Conservation (phyloP, 176 grass and related monocot genomes). For the Paspalum vaginatum region DNA sequence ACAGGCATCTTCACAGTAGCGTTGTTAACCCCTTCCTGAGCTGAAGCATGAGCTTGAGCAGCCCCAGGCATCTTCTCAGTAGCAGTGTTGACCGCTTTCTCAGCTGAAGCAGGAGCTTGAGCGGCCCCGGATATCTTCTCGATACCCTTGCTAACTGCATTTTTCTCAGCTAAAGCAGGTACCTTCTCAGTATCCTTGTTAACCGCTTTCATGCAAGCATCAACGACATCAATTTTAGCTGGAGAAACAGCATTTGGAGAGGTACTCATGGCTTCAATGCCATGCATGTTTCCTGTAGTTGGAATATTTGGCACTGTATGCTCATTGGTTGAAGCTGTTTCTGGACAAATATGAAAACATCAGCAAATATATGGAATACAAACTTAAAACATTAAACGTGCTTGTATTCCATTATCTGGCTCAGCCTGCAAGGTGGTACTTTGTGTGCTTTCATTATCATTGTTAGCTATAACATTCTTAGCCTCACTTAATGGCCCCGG, state of each 20-base stretch:
- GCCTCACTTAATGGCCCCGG: slow-evolving; percentile 28
- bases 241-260: too few relatives aligned
- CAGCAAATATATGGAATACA: slow-evolving; percentile 7
- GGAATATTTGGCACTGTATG: slow-evolving; percentile 1
- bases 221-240: too few relatives aligned
- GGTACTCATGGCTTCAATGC: too few relatives aligned
- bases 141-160: too few relatives aligned
- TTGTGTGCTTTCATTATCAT: slow-evolving; percentile 39
- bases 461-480: slow-evolving; percentile 24
- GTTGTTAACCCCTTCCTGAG: not conserved
- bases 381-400: not conserved
- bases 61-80: too few relatives aligned
- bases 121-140: too few relatives aligned
- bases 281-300: slow-evolving; percentile 11
- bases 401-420: slow-evolving; percentile 37
- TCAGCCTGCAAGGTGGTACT: slow-evolving; percentile 23
- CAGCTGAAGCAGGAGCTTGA: too few relatives aligned
- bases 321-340: slow-evolving; percentile 24
- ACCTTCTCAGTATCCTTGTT: not conserved
- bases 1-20: slow-evolving; percentile 5
- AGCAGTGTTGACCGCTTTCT: too few relatives aligned
- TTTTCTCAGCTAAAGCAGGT: too few relatives aligned
- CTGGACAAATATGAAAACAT: slow-evolving; percentile 31
- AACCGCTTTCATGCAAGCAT: not conserved
- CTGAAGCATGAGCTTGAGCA: too few relatives aligned